A percentile compares a stretch with the other conserved stretches of the same genome.
Conservation (phyloP, 179 eudicot species). For the Gypsophila paniculata region DNA sequence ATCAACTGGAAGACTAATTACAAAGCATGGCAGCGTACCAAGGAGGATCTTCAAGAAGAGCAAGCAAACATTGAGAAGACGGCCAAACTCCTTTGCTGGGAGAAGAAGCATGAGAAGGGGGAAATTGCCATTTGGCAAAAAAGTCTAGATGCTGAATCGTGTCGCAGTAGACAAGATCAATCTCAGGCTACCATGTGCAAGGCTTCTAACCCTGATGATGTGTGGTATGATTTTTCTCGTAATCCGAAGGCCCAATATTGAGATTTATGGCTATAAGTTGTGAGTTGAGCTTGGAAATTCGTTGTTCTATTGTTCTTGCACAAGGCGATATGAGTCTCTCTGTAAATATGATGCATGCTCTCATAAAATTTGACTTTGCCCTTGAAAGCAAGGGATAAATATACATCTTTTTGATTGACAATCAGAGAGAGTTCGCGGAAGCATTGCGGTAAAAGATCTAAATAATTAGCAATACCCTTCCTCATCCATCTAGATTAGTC, state of each 20-base stretch:
- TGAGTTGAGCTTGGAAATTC: too few species aligned
- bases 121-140: conserved; percentile 80
- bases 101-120: conserved; percentile 61
- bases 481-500: background rate
- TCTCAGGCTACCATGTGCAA: conserved; percentile 49
- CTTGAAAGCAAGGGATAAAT: too few species aligned
- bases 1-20: conserved; percentile 65
- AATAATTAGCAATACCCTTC: background rate
- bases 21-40: conserved; percentile 63
- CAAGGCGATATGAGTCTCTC: background rate
- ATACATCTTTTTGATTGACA: too few species aligned
- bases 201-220: conserved; percentile 47
- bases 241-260: background rate
- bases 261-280: background rate
- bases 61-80: conserved; percentile 61
- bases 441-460: background rate
- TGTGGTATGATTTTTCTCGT: conserved; percentile 47
- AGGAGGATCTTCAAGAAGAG: conserved; percentile 61
- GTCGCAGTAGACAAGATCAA: conserved; percentile 38
- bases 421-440: conserved; percentile 1
- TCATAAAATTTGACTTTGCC: too few species aligned
- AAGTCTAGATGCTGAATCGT: conserved; percentile 38
- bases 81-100: conserved; percentile 80
- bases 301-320: background rate
- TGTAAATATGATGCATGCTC: too few species aligned